Conservation (phyloP, 169 alveolate species). For the Cyclospora cayetanensis region DNA sequence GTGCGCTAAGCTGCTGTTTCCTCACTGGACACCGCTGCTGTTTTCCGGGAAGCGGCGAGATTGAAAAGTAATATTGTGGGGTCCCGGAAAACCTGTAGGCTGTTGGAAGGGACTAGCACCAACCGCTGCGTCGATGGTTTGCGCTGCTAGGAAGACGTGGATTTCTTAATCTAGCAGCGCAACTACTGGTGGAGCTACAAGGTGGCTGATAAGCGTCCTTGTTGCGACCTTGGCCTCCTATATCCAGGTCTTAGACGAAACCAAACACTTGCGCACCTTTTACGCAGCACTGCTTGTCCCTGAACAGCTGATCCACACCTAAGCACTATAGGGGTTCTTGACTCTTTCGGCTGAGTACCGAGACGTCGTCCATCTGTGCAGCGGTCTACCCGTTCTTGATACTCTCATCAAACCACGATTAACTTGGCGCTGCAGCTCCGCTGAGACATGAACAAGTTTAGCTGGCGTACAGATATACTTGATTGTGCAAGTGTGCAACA, state of each 20-base stretch:
- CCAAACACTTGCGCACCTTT: too few species aligned
- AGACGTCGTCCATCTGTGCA: too few species aligned
- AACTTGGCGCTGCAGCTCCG: too few species aligned
- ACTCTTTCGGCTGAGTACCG: too few species aligned
- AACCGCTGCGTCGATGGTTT: background rate
- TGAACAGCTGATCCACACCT: too few species aligned
- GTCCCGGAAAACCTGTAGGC: background rate
- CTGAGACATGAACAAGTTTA: too few species aligned
- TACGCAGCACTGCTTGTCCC: too few species aligned
- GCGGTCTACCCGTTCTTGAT: too few species aligned
- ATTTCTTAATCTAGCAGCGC: background rate
- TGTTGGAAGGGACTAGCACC: background rate
- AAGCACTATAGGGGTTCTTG: too few species aligned
- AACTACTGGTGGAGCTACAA: background rate
- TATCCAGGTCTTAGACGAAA: background rate
- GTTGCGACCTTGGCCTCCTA: background rate
- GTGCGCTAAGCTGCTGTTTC: background rate
- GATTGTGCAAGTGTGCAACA: too few species aligned
- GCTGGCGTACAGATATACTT: too few species aligned
- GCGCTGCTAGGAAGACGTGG: background rate
- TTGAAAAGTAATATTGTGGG: background rate
- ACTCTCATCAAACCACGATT: too few species aligned
- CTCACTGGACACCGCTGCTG: background rate
- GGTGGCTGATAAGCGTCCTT: background rate
- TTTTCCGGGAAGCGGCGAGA: background rate